Base-by-base conservation (phyloP, 306 rosid species). In the Cicer bijugum region DNA sequence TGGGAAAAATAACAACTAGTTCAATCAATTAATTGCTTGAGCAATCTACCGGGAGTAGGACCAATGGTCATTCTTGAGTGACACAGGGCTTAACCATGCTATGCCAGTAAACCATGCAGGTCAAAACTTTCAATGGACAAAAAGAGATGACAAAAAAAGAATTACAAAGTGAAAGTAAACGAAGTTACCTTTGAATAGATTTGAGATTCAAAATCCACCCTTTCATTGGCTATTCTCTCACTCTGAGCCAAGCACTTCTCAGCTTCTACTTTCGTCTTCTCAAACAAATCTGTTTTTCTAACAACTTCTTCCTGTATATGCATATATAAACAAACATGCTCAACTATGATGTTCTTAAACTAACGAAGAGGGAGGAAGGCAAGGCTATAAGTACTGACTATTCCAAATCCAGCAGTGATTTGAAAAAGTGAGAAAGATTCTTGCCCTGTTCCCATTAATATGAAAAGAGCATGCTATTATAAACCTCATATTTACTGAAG, bases 301-400 rank as follows among this genome's bases (percentile, higher is more conserved):
- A 89, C 89, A 86, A 94, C 96, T 87, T 89, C 96, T 73, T 89
- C 98, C 96, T 94, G 83, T 58, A 65, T 17, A 86, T 56, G 71
- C 28, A 72, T 57, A 83, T 37, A 83, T 37, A 74, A 9, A 38
- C 46, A 43, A 9, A 28, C 35, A 50, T 37, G 42, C 72, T 20
- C 10, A 38, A 75, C 6, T 62, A 47, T 8, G 12, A 47, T 39
- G 55, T 78, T 74, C 38, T 51, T 51, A 60, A 77, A 62, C 64
- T 37, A 56, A 28, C 37, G 39, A 6, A 56, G 66, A 59, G 46
- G 61, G 20, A 35, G 7, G 45, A 12, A 8, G 16, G 43, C 43
- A 12, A 8, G 12, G 43, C 35, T 62, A 20, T 14, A 28, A 65
- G 78, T 28, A 43, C 52, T 8, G 2, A 19, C 33, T 71, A 48